Evolutionary conservation across 2,329 filamentous ascomycete species (phyloP).

Genomic region (Sarocladium strictum): DNA sequence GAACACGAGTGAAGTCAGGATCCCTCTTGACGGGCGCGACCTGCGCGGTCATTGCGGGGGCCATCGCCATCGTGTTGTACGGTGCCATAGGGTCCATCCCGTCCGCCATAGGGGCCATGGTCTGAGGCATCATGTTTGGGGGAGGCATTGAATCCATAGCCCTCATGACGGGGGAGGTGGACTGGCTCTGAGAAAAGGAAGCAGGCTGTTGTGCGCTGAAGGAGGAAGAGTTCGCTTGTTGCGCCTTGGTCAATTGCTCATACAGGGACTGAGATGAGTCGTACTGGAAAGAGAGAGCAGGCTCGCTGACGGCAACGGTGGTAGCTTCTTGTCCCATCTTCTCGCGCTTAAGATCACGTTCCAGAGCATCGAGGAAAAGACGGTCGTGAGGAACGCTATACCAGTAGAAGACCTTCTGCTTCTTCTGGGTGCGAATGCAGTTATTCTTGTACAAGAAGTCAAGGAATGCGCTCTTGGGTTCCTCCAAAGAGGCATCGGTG

Average conservation of each 20-base stretch:
- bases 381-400: conserved; percentile 98
- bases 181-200: conserved; percentile 68
- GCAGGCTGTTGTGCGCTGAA: conserved; percentile 74
- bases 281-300: conserved; percentile 96
- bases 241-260: conserved; percentile 98
- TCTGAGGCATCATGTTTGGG: conserved; percentile 67
- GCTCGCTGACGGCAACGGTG: conserved; percentile 93
- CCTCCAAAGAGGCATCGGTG: conserved; percentile 94
- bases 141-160: conserved; percentile 92
- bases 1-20: conserved; percentile 71
- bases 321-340: conserved; percentile 99
- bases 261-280: conserved; percentile 98
- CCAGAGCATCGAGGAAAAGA: conserved; percentile 92
- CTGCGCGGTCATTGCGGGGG: conserved; percentile 62
- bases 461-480: conserved; percentile 96
- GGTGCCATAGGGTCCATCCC: conserved; percentile 68
- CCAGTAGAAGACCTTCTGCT: conserved; percentile 99
- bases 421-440: conserved; percentile 99
- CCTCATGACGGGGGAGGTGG: conserved; percentile 82
- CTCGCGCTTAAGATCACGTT: conserved; percentile 95
- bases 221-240: conserved; percentile 96
- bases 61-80: conserved; percentile 65
- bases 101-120: conserved; percentile 51
- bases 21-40: conserved; percentile 74
- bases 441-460: conserved; percentile 99